phyloP scores from a whole-genome alignment of 2,329 filamentous ascomycete genomes.

The Drechslerella dactyloides region DNA sequence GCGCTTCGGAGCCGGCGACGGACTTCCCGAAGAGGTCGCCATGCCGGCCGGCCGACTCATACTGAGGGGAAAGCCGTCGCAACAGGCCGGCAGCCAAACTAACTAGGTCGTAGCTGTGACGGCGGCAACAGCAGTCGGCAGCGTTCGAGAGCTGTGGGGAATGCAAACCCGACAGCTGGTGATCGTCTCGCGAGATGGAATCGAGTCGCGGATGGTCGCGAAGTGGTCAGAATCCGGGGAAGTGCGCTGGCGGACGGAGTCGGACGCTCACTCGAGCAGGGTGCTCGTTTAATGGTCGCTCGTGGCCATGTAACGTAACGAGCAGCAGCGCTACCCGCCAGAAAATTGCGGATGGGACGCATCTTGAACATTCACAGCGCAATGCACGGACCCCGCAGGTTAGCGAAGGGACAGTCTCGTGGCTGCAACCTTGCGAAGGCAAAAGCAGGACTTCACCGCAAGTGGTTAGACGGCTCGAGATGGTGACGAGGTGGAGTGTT shows the following conservation, averaged over 20 bases:
- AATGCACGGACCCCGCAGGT: slow-evolving; percentile 17
- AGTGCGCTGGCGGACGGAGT: slow-evolving; percentile 19
- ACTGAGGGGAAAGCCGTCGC: slow-evolving; percentile 13
- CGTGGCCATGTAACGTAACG: slow-evolving; percentile 37
- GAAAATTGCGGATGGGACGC: neutral
- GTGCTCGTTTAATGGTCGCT: slow-evolving; percentile 47
- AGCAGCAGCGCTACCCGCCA: slow-evolving; percentile 28
- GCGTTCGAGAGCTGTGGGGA: slow-evolving; percentile 22
- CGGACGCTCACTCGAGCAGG: no score
- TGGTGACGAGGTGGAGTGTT: no score
- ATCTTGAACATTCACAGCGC: neutral
- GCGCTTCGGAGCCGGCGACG: slow-evolving; percentile 41
- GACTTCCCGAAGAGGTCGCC: slow-evolving; percentile 31
- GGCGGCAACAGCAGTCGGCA: neutral
- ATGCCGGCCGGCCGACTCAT: slow-evolving; percentile 36
- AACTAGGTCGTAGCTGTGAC: neutral
- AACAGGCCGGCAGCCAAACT: neutral
- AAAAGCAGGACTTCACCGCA: neutral
- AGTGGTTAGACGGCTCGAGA: neutral
- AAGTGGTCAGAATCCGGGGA: slow-evolving; percentile 50
- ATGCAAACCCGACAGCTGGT: neutral
- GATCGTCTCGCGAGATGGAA: slow-evolving; percentile 39
- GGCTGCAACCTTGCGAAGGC: no score
- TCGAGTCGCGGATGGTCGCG: slow-evolving; percentile 32
- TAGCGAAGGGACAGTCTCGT: no score